Evolutionary conservation across 352 stramenopile genomes (phyloP).

Genomic region (Pythium sp.): DNA sequence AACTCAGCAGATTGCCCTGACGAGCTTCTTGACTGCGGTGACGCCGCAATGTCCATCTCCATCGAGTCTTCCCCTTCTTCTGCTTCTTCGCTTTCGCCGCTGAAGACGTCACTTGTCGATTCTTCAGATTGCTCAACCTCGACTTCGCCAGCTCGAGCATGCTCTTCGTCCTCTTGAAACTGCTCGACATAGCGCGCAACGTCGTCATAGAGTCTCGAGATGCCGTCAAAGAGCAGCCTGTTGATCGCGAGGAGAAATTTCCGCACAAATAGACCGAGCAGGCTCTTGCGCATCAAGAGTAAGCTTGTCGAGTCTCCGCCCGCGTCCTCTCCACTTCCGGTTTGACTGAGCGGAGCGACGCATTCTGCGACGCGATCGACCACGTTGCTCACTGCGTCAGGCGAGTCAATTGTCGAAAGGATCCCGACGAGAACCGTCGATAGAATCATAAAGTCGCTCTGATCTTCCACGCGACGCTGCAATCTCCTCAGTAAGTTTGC

Average conservation of each 20-base stretch:
- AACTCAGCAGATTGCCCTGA: constrained; percentile 15
- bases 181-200: constrained; percentile 48
- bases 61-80: constrained; percentile 4
- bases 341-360: constrained; percentile 35
- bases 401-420: constrained; percentile 54
- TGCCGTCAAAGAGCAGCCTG: constrained; percentile 60
- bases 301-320: constrained; percentile 43
- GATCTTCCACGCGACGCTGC: constrained; percentile 30
- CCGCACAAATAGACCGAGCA: constrained; percentile 70
- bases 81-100: constrained; percentile 2
- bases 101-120: not conserved
- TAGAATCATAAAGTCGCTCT: constrained; percentile 40
- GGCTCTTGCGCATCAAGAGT: constrained; percentile 45
- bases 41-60: constrained; percentile 9
- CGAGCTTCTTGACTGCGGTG: constrained; percentile 7
- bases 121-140: not conserved
- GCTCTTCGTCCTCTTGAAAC: constrained; percentile 35
- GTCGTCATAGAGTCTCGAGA: constrained; percentile 68
- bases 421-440: constrained; percentile 46
- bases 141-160: not conserved
- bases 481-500: constrained; percentile 45
- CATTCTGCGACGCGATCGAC: constrained; percentile 69
- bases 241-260: constrained; percentile 61
- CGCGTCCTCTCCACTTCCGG: constrained; percentile 7
- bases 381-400: constrained; percentile 58